Evolutionary conservation across 73 alveolate species (phyloP), one percentile per base, ranked within the genome.

Genomic region (Urostyla sp.): DNA sequence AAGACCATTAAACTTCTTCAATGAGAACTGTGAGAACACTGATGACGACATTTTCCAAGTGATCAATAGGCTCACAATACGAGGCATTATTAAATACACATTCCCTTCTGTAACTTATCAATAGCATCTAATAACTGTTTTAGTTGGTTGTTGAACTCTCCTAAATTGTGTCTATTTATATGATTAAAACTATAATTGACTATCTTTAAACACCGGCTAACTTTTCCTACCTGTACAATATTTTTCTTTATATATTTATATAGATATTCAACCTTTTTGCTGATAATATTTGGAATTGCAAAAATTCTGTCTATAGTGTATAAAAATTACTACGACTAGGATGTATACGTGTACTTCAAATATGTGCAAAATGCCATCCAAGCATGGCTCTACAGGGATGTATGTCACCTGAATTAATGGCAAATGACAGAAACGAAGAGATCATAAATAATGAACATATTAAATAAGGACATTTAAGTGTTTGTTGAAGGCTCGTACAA

Each of bases 301-400:
- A 30, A 53, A 20, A 21, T 58, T 20, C 37, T 44, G 3, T 27
- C 80, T 15, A 43, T 50, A 27, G 73, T 56, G 18, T 3, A 24
- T 7, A 56, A 56, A 50, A 69, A 75, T 34, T 75, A 75, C 56
- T 75, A 75, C 30, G 87, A 75, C 43, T 58, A 58, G 56, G 57
- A 75, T 40, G 79, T 75, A 18, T 75, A 75, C 55, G 43, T 58
- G 18, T 59, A 31, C 43, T 75, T 75, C 69, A 75, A 52, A 10
- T 46, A 26, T 10, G 60, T 75, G 4, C 54, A 56, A 43, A 75
- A 75, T 30, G 80, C 79, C 26, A 27, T 75, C 26, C 36, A 38
- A 48, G 36, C 87, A 8, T 75, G 73, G 56, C 79, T 75, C 38
- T 75, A 43, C 43, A 50, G 44, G 59, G 73, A 50, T 27, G 63